A percentile compares a stretch with the other conserved stretches of the same genome.
These are phyloP conservation scores for Colletotrichum sp. DNA, from an alignment of 2,329 filamentous ascomycete species.

Conservation along the genomic window DNA sequence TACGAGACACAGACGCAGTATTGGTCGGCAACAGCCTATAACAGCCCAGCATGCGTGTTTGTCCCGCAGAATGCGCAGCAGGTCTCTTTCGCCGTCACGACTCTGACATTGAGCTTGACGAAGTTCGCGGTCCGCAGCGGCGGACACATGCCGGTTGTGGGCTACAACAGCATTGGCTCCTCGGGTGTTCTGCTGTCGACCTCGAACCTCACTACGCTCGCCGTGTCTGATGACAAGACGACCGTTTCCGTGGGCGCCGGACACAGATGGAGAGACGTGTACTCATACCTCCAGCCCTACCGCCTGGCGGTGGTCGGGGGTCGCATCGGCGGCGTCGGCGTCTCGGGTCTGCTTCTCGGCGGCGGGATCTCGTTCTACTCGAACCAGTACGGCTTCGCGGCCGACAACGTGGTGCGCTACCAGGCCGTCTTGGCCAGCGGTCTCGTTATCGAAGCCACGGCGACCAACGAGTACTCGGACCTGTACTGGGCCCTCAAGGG, in stretches of 20 bases:
- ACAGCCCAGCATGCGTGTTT: conserved; percentile 28
- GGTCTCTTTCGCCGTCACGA: conserved; percentile 26
- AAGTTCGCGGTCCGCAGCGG: conserved; percentile 30
- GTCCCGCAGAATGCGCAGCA: conserved; percentile 25
- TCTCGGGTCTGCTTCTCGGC: conserved; percentile 31
- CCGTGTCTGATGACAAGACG: conserved; percentile 29
- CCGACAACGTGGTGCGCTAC: conserved; percentile 35
- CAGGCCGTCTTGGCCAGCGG: conserved; percentile 48
- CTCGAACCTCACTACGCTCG: conserved; percentile 33
- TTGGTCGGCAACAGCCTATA: conserved; percentile 2
- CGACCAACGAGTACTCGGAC: conserved; percentile 31
- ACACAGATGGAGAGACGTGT: conserved; percentile 33
- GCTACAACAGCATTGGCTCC: conserved; percentile 29
- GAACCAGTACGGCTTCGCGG: conserved; percentile 30
- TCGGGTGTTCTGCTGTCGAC: conserved; percentile 40
- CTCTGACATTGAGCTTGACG: conserved; percentile 22
- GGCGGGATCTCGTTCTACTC: conserved; percentile 38
- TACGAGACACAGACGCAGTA: conserved; percentile 10
- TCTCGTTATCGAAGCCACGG: conserved; percentile 40
- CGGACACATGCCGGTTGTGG: conserved; percentile 31
- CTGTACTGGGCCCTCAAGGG: conserved; percentile 40
- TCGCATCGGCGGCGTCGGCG: conserved; percentile 31
- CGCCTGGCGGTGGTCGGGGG: conserved; percentile 29
- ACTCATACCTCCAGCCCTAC: conserved; percentile 26
- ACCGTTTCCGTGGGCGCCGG: conserved; percentile 35